A percentile compares a stretch with the other conserved stretches of the same genome.
phyloP scores from a whole-genome alignment of 2,329 filamentous ascomycete genomes.

The Colletotrichum somersetense region DNA sequence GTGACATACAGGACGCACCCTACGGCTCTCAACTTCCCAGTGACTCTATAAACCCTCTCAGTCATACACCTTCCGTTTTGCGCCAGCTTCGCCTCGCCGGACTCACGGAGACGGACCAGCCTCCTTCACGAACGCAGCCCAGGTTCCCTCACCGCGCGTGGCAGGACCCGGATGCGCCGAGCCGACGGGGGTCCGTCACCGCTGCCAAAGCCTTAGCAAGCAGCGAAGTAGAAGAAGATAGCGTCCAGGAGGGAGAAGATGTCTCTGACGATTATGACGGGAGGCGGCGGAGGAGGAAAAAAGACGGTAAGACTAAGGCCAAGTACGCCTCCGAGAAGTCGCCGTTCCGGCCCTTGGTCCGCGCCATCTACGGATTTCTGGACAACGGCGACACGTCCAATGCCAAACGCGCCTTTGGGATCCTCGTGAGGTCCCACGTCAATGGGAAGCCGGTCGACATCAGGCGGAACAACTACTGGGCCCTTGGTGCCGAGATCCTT shows the following conservation, averaged over 20 bases:
- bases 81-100: constrained; percentile 68
- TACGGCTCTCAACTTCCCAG: constrained; percentile 46
- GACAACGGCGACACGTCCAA: constrained; percentile 77
- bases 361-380: constrained; percentile 80
- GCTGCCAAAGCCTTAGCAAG: constrained; percentile 15
- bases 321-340: constrained; percentile 39
- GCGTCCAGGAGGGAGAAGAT: constrained; percentile 1
- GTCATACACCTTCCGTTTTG: constrained; percentile 64
- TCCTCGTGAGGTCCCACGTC: constrained; percentile 68
- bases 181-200: not conserved
- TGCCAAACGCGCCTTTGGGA: constrained; percentile 80
- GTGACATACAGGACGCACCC: constrained; percentile 9
- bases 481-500: constrained; percentile 85
- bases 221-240: constrained; percentile 16
- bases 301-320: constrained; percentile 41
- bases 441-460: constrained; percentile 73
- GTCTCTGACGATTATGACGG: constrained; percentile 33
- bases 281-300: constrained; percentile 26
- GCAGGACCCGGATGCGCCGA: constrained; percentile 21
- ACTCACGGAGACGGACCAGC: constrained; percentile 60
- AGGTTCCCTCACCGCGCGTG: constrained; percentile 65
- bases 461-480: constrained; percentile 79
- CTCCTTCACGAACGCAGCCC: constrained; percentile 53
- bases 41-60: constrained; percentile 65
- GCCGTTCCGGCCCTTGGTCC: constrained; percentile 44